These are phyloP conservation scores for Phytophthora colocasiae DNA, from an alignment of 352 stramenopile genomes.

Conservation along the genomic window DNA sequence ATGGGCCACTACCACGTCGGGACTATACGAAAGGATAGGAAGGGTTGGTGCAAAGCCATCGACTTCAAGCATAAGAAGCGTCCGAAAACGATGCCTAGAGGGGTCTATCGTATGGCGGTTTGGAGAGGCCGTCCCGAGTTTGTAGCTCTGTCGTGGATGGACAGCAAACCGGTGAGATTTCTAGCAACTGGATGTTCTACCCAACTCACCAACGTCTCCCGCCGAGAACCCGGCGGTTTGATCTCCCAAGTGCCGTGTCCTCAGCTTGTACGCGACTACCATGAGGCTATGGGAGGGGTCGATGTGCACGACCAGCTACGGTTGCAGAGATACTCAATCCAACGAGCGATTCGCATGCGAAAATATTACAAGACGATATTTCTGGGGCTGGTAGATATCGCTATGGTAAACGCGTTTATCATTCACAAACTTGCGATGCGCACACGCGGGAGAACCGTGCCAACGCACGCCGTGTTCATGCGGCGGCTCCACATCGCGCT, in stretches of 20 bases:
- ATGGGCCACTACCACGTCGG: slow-evolving; percentile 20
- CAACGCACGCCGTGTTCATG: slow-evolving; percentile 6
- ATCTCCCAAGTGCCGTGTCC: slow-evolving; percentile 2
- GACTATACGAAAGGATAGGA: slow-evolving; percentile 10
- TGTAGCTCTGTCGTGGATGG: slow-evolving; percentile 16
- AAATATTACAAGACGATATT: slow-evolving; percentile 42
- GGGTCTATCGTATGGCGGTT: slow-evolving; percentile 2
- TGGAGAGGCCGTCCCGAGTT: slow-evolving; percentile 6
- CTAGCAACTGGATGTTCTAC: slow-evolving; percentile 16
- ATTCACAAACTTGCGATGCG: slow-evolving; percentile 17
- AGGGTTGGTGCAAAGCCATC: slow-evolving; percentile 14
- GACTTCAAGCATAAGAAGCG: slow-evolving; percentile 19
- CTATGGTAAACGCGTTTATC: slow-evolving; percentile 33
- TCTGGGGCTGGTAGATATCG: slow-evolving; percentile 29
- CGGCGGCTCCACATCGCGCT: slow-evolving; percentile 14
- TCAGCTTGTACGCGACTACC: slow-evolving; percentile 4
- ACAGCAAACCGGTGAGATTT: slow-evolving; percentile 7
- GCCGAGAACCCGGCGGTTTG: background rate
- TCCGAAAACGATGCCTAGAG: slow-evolving; percentile 9
- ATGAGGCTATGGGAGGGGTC: slow-evolving; percentile 12
- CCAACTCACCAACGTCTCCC: background rate
- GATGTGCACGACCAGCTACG: slow-evolving; percentile 26
- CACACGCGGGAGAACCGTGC: background rate
- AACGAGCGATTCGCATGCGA: slow-evolving; percentile 3
- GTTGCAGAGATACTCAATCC: slow-evolving; percentile 10